Percentiles rank a stretch among this genome's conserved stretches.
Conservation (phyloP, 1,284 basidiomycete genomes). For the Fomitopsis palustris region DNA sequence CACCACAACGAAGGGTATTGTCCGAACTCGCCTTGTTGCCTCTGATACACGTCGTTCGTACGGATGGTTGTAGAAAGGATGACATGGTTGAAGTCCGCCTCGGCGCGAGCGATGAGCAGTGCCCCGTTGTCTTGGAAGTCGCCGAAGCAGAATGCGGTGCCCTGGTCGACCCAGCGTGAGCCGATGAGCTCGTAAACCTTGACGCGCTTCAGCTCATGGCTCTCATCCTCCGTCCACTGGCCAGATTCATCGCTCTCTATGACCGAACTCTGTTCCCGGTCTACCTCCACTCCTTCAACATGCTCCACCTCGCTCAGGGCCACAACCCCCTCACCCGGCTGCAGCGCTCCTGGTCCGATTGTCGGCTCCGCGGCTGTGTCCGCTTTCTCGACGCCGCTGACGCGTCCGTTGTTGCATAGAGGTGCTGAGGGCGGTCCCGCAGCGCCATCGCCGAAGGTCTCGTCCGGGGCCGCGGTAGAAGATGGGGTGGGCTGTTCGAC, state of each 20-base stretch:
- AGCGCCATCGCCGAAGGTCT: slow-evolving; percentile 6
- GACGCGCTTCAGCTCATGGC: slow-evolving; percentile 37
- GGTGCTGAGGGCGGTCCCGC: slow-evolving; percentile 12
- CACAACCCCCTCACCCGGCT: slow-evolving; percentile 12
- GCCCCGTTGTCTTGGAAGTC: slow-evolving; percentile 84
- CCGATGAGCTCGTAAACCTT: slow-evolving; percentile 90
- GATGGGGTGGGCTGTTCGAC: neutral
- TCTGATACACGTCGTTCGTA: slow-evolving; percentile 83
- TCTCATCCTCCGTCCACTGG: slow-evolving; percentile 34
- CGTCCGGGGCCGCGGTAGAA: neutral
- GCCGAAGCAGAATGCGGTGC: slow-evolving; percentile 91
- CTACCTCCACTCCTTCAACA: slow-evolving; percentile 14
- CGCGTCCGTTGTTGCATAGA: slow-evolving; percentile 16
- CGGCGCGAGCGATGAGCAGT: slow-evolving; percentile 80
- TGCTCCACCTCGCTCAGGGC: slow-evolving; percentile 9
- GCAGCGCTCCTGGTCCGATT: slow-evolving; percentile 9
- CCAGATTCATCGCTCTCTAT: slow-evolving; percentile 25
- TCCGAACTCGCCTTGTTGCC: slow-evolving; percentile 77
- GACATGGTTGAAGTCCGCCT: slow-evolving; percentile 66
- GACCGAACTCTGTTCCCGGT: slow-evolving; percentile 8
- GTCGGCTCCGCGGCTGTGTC: slow-evolving; percentile 13
- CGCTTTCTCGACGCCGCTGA: slow-evolving; percentile 10
- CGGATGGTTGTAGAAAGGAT: slow-evolving; percentile 75
- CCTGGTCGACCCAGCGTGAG: slow-evolving; percentile 88
- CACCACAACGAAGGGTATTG: slow-evolving; percentile 8